Evolutionary conservation across 495 filamentous ascomycete species (phyloP).

Genomic region (Pseudotulostoma volvatum): DNA sequence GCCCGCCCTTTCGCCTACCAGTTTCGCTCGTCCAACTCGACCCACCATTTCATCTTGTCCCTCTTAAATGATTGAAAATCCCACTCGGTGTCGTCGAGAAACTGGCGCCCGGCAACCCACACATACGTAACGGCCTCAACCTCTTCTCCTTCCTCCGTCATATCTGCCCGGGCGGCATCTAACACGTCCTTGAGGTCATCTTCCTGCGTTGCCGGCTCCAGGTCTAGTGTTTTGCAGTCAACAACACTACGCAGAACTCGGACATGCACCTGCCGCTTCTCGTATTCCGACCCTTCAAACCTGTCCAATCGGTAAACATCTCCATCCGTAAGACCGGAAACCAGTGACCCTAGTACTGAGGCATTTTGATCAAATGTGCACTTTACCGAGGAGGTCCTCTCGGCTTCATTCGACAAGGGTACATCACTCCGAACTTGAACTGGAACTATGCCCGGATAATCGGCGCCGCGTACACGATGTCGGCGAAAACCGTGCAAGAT

Average conservation of each 20-base stretch:
- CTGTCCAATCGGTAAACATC: conserved; percentile 62
- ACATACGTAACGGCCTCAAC: conserved; percentile 64
- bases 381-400: conserved; percentile 6
- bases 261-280: conserved; percentile 42
- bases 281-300: conserved; percentile 72
- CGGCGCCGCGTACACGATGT: conserved; percentile 45
- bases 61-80: conserved; percentile 58
- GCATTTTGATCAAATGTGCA: conserved; percentile 13
- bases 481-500: conserved; percentile 56
- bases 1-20: no score
- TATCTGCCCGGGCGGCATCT: conserved; percentile 9
- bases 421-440: no score
- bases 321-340: conserved; percentile 59
- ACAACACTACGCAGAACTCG: conserved; percentile 28
- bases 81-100: conserved; percentile 59
- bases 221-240: conserved; percentile 3
- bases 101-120: conserved; percentile 31
- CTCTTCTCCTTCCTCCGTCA: conserved; percentile 27
- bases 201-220: conserved; percentile 3
- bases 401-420: not conserved
- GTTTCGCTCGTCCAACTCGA: conserved; percentile 22
- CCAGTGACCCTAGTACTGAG: conserved; percentile 63
- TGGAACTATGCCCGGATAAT: conserved; percentile 73
- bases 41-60: conserved; percentile 48
- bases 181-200: conserved; percentile 16